Evolutionary conservation across 2,329 filamentous ascomycete genomes (phyloP).

Genomic region (Geosmithia morbida): DNA sequence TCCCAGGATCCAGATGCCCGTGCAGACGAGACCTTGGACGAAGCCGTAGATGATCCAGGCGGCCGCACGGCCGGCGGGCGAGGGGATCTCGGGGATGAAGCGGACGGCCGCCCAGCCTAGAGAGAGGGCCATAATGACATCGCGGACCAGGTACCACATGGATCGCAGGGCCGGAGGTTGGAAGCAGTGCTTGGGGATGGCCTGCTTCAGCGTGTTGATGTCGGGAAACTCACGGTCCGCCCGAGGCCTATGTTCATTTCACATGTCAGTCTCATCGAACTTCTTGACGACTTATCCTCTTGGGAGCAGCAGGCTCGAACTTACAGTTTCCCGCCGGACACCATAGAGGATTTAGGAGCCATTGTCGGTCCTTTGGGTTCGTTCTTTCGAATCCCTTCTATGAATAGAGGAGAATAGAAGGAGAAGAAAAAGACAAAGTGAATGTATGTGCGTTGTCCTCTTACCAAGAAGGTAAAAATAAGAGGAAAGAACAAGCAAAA

Average conservation of each 20-base stretch:
- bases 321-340: neutral
- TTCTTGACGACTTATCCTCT: too few relatives aligned
- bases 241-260: neutral
- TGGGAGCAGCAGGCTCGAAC: neutral
- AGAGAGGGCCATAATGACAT: constrained; percentile 31
- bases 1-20: constrained; percentile 55
- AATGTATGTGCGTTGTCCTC: neutral
- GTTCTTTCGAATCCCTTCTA: neutral
- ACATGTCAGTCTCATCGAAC: too few relatives aligned
- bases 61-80: constrained; percentile 23
- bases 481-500: neutral
- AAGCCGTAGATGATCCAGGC: constrained; percentile 48
- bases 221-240: constrained; percentile 21
- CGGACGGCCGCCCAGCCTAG: constrained; percentile 36
- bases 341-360: neutral
- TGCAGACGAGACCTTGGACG: constrained; percentile 49
- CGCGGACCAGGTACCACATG: constrained; percentile 40
- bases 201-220: constrained; percentile 31
- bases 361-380: neutral
- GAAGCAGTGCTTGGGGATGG: constrained; percentile 49
- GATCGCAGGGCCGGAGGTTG: constrained; percentile 35
- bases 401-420: neutral
- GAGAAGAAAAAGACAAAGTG: neutral
- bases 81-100: constrained; percentile 36
- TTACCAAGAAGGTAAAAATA: neutral